These are phyloP conservation scores for Citrus glauca DNA, from an alignment of 345 rosid genomes.

Conservation along the genomic window DNA sequence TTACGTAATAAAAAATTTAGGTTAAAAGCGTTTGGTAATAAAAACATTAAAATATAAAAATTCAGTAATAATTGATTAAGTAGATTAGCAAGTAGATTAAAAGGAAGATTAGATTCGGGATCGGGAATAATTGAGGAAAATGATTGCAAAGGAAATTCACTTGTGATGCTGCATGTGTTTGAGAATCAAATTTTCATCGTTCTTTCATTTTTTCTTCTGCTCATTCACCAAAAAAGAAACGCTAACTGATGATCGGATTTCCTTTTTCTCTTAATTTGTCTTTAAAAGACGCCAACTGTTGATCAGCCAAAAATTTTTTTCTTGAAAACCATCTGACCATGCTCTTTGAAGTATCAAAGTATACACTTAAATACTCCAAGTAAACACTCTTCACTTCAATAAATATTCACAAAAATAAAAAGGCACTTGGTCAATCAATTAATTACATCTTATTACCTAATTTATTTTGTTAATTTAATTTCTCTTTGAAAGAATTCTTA, in stretches of 20 bases:
- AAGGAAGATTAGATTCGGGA: conserved; percentile 23
- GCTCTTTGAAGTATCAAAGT: too few relatives aligned
- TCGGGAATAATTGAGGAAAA: conserved; percentile 30
- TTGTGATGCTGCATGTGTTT: conserved; percentile 36
- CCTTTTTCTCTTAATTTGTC: not conserved
- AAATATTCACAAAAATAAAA: too few relatives aligned
- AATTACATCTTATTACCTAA: too few relatives aligned
- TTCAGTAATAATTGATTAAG: not conserved
- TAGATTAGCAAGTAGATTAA: not conserved
- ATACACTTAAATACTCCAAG: too few relatives aligned
- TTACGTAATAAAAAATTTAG: too few relatives aligned
- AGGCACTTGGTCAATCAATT: too few relatives aligned
- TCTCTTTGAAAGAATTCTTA: too few relatives aligned
- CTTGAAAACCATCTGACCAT: too few relatives aligned
- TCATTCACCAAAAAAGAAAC: not conserved
- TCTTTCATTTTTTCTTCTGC: not conserved
- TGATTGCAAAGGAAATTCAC: conserved; percentile 37
- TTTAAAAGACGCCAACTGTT: too few relatives aligned
- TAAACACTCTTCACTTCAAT: too few relatives aligned
- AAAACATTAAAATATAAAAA: not conserved
- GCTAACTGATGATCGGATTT: not conserved
- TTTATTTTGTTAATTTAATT: too few relatives aligned
- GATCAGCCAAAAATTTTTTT: too few relatives aligned
- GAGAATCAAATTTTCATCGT: conserved; percentile 32
- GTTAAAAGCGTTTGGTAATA: not conserved